Conservation (phyloP, 2,329 filamentous ascomycete genomes). For the Metarhizium anisopliae region DNA sequence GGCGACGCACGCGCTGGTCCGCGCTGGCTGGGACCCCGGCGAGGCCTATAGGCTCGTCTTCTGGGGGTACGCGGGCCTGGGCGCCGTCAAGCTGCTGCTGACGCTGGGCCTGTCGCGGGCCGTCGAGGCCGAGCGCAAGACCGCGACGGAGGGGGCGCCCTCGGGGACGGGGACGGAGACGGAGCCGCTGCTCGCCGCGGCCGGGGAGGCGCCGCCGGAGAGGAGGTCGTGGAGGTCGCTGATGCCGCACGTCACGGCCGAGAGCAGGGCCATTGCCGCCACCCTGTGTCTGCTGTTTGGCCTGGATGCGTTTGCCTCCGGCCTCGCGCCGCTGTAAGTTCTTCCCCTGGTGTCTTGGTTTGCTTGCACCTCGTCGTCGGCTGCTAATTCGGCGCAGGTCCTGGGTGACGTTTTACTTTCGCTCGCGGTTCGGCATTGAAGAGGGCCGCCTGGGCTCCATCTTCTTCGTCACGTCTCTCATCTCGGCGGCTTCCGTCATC, state of each 20-base stretch:
- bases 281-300: slow-evolving; percentile 60
- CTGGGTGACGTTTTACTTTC: slow-evolving; percentile 50
- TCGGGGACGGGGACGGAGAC: slow-evolving; percentile 11
- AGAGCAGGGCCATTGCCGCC: slow-evolving; percentile 44
- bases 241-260: slow-evolving; percentile 48
- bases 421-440: slow-evolving; percentile 35
- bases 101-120: slow-evolving; percentile 38
- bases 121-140: slow-evolving; percentile 28
- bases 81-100: slow-evolving; percentile 46
- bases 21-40: slow-evolving; percentile 32
- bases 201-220: slow-evolving; percentile 6
- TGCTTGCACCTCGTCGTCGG: not conserved
- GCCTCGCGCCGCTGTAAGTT: slow-evolving; percentile 54
- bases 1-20: slow-evolving; percentile 40
- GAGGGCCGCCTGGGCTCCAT: slow-evolving; percentile 43
- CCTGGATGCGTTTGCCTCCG: slow-evolving; percentile 61
- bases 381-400: slow-evolving; percentile 27
- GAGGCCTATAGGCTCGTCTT: slow-evolving; percentile 49
- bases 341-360: slow-evolving; percentile 3
- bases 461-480: slow-evolving; percentile 44
- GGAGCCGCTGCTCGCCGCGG: not conserved
- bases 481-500: slow-evolving; percentile 42
- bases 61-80: slow-evolving; percentile 45
- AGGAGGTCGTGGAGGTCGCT: slow-evolving; percentile 15
- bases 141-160: not conserved